Conservation (phyloP, 331 rosid species). For the Spiraea crenata region DNA sequence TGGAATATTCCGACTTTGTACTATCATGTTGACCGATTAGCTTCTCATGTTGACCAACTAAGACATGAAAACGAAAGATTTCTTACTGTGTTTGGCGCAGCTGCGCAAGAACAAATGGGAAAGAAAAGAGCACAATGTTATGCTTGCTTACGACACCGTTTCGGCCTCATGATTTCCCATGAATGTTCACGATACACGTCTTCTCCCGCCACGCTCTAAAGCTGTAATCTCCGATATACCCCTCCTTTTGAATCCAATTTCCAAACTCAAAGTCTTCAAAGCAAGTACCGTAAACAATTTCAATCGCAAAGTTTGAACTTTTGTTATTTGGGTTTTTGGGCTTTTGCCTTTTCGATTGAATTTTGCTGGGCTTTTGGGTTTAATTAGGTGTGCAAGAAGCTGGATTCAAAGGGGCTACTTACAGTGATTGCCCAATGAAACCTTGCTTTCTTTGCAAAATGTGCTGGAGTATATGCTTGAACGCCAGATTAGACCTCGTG, state of each 20-base stretch:
- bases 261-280: constrained; percentile 66
- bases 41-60: no score
- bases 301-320: not conserved
- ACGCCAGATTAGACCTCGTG: constrained; percentile 64
- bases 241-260: not conserved
- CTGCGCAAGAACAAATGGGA: no score
- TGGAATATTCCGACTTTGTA: no score
- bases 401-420: constrained; percentile 91
- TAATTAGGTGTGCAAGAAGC: constrained; percentile 88
- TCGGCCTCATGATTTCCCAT: not conserved
- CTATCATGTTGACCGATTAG: no score
- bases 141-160: no score
- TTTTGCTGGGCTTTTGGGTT: constrained; percentile 2
- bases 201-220: constrained; percentile 42
- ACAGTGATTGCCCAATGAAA: constrained; percentile 96
- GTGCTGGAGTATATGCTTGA: constrained; percentile 71
- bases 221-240: constrained; percentile 9
- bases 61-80: no score
- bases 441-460: constrained; percentile 92
- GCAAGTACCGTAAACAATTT: constrained; percentile 24
- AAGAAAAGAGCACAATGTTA: no score
- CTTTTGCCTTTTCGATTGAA: not conserved
- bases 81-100: no score
- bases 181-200: constrained; percentile 34
- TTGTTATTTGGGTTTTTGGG: not conserved